Conservation (phyloP, 208 protist species). For the Willaertia magna region DNA sequence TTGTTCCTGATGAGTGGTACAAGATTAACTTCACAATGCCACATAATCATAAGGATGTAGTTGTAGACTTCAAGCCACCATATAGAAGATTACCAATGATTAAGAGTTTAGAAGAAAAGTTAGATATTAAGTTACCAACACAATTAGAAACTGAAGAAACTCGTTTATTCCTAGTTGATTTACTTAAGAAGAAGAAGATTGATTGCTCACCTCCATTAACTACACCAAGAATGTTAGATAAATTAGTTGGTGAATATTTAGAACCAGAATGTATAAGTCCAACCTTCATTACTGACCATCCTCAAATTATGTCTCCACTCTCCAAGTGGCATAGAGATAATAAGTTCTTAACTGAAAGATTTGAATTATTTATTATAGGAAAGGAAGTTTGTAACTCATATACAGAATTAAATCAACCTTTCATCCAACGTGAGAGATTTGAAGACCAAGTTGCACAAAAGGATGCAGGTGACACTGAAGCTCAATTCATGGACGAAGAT, state of each 20-base stretch:
- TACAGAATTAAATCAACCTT: constrained; percentile 99
- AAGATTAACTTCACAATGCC: background rate
- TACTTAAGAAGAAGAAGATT: constrained; percentile 74
- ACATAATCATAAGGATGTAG: constrained; percentile 42
- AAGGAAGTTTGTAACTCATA: constrained; percentile 97
- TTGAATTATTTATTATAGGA: constrained; percentile 96
- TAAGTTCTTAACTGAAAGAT: constrained; percentile 90
- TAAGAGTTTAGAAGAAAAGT: constrained; percentile 73
- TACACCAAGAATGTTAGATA: constrained; percentile 91
- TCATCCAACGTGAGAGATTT: constrained; percentile 96
- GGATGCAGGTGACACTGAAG: constrained; percentile 92
- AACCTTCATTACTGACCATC: constrained; percentile 98
- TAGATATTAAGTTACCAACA: constrained; percentile 61
- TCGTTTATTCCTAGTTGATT: constrained; percentile 63
- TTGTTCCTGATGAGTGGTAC: background rate
- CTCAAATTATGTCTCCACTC: constrained; percentile 97
- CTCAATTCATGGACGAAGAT: constrained; percentile 89
- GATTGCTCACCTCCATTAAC: constrained; percentile 84
- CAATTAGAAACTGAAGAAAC: constrained; percentile 56
- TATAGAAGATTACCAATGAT: constrained; percentile 92
- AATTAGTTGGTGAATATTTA: constrained; percentile 86
- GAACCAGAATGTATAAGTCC: constrained; percentile 92
- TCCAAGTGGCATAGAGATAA: constrained; percentile 95
- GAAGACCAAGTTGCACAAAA: constrained; percentile 79
- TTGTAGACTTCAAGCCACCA: constrained; percentile 97